Evolutionary conservation across 106 monocot species (phyloP).

Genomic region (Cymbidium sinense): DNA sequence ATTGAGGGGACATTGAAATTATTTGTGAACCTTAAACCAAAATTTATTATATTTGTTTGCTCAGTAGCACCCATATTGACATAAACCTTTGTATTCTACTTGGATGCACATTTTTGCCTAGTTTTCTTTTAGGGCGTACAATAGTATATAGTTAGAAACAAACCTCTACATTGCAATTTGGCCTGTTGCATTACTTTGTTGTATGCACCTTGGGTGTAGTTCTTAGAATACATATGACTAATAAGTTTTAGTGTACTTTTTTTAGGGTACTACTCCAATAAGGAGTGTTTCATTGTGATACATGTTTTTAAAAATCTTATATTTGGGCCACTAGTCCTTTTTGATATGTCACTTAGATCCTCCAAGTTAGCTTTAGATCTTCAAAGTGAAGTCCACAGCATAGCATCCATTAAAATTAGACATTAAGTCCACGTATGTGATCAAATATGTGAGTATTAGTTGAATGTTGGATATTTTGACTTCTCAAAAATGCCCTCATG

Average conservation of each 20-base stretch:
- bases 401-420: not conserved
- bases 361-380: not conserved
- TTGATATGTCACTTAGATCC: not conserved
- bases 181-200: not conserved
- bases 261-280: not conserved
- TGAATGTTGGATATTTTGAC: not conserved
- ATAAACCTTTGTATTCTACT: not conserved
- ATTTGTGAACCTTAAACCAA: not conserved
- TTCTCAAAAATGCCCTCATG: not conserved
- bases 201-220: not conserved
- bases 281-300: not conserved
- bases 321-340: not conserved
- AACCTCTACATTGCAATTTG: not conserved
- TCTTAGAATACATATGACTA: not conserved
- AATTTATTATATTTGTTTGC: not conserved
- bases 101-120: not conserved
- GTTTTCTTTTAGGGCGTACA: not conserved
- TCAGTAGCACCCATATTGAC: not conserved
- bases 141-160: not conserved
- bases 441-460: not conserved
- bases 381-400: not conserved
- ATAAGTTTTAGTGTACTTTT: not conserved
- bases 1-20: not conserved
- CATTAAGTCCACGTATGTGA: not conserved
- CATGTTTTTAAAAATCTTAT: not conserved